Conservation (phyloP, 345 rosid species). For the Boechera stricta region DNA sequence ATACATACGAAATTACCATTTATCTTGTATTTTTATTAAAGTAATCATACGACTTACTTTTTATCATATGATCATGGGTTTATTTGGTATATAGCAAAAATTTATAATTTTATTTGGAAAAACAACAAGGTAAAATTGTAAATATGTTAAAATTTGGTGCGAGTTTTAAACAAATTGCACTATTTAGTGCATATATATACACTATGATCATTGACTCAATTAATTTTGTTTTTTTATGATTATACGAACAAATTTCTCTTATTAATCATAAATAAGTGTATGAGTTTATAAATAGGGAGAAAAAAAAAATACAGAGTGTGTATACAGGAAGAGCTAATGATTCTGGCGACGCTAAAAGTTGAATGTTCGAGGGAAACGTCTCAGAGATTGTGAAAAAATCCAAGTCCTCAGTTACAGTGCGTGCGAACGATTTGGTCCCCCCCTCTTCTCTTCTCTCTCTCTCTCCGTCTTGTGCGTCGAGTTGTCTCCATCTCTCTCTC, state of each 20-base stretch:
- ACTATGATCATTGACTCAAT: too few species aligned
- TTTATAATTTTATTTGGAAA: too few species aligned
- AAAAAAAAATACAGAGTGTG: background rate
- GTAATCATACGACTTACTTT: too few species aligned
- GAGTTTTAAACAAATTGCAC: too few species aligned
- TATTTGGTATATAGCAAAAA: too few species aligned
- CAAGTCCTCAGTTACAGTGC: conserved; percentile 36
- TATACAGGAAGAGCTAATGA: conserved; percentile 24
- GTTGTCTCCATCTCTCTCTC: conserved; percentile 36
- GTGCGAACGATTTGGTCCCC: conserved; percentile 38
- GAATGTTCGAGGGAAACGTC: conserved; percentile 37
- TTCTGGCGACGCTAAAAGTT: conserved; percentile 33
- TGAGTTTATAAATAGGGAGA: background rate
- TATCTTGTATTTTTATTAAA: too few species aligned
- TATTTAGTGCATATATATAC: background rate
- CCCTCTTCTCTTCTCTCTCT: conserved; percentile 4
- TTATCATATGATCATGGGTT: too few species aligned
- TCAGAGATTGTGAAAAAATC: conserved; percentile 44
- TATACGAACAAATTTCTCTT: too few species aligned
- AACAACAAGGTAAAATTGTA: too few species aligned
- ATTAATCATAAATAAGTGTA: background rate
- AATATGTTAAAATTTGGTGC: too few species aligned
- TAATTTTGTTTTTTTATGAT: too few species aligned
- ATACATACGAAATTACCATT: too few species aligned
- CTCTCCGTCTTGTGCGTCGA: conserved; percentile 38